phyloP scores from a whole-genome alignment of 495 filamentous ascomycete genomes.

The Tetracladium setigerum region DNA sequence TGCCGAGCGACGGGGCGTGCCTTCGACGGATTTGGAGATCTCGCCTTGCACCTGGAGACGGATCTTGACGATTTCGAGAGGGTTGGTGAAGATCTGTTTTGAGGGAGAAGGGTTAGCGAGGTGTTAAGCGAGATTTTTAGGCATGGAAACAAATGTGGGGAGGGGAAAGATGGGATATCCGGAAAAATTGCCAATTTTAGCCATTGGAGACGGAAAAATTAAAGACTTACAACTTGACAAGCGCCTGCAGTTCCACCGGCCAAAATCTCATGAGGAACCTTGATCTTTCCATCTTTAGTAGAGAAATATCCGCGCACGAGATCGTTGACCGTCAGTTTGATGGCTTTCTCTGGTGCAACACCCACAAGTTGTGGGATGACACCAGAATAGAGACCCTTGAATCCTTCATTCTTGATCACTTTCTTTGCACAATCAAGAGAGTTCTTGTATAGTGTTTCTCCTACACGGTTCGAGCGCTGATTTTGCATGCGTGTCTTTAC shows the following conservation, averaged over 20 bases:
- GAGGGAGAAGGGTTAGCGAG: neutral
- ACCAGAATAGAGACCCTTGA: constrained; percentile 85
- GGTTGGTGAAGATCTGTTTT: constrained; percentile 84
- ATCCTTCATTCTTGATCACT: constrained; percentile 87
- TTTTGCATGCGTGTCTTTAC: constrained; percentile 99
- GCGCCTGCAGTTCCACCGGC: constrained; percentile 87
- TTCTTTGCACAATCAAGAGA: constrained; percentile 88
- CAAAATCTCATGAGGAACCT: constrained; percentile 63
- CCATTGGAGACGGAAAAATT: neutral
- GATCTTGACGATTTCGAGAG: constrained; percentile 98
- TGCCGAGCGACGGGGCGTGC: constrained; percentile 76
- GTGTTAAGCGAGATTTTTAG: neutral
- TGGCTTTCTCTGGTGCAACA: constrained; percentile 96
- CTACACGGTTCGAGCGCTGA: constrained; percentile 72
- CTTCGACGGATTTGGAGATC: constrained; percentile 80
- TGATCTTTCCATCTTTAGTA: constrained; percentile 71
- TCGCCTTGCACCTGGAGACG: constrained; percentile 96
- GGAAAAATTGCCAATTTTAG: no score
- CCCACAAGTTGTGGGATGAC: constrained; percentile 92
- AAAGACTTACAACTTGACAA: constrained; percentile 84
- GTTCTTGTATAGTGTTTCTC: constrained; percentile 90
- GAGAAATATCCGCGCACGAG: constrained; percentile 71
- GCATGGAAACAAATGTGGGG: neutral
- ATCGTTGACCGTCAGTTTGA: constrained; percentile 97
- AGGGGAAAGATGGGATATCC: constrained; percentile 9